Evolutionary conservation across 805 yeast species (phyloP), one percentile per base, ranked within the genome.

Genomic region (Cyberlindnera japonica): DNA sequence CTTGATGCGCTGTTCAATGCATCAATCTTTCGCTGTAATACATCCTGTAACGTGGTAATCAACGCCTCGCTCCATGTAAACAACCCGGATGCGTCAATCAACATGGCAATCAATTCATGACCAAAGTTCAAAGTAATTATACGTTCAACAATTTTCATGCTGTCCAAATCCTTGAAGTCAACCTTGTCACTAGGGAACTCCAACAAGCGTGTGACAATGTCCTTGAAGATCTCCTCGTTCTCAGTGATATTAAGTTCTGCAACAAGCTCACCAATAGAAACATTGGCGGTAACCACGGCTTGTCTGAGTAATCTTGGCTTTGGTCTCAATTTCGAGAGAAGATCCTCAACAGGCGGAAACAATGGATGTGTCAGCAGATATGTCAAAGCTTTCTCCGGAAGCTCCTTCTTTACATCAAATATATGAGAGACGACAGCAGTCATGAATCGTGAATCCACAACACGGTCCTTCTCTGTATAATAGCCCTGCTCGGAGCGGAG

Each of bases 341-440:
- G 59, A 2, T 79, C 79, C 5, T 64, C 61, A 9, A 86, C 68
- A 44, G 70, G 74, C 9, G 97, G 96, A 62, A 83, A 89, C 15
- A 87, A 64, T 14, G 96, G 96, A 64, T 91, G 95, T 3, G 96
- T 84, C 47, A 91, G 68, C 24, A 90, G 68, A 55, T 86, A 90
- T 1, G 83, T 74, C 35, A 87, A 61, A 3, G 88, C 69, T 35
- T 63, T 63, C 52, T 81, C 79, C 17, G 56, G 54, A 10, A 52
- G 12, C 16, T 8, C 18, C 11, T 41, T 35, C 12, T 38, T 25
- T 14, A 2, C 13, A 5, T 50, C 43, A 34, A 81, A 64, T 6
- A 74, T 69, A 46, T 71, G 63, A 24, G 57, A 64, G 20, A 71
- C 67, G 6, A 78, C 63, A 34, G 62, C 58, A 33, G 62, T 63